These are phyloP conservation scores for Aureobasidium lini DNA, from an alignment of 2,329 filamentous ascomycete genomes.

Conservation along the genomic window DNA sequence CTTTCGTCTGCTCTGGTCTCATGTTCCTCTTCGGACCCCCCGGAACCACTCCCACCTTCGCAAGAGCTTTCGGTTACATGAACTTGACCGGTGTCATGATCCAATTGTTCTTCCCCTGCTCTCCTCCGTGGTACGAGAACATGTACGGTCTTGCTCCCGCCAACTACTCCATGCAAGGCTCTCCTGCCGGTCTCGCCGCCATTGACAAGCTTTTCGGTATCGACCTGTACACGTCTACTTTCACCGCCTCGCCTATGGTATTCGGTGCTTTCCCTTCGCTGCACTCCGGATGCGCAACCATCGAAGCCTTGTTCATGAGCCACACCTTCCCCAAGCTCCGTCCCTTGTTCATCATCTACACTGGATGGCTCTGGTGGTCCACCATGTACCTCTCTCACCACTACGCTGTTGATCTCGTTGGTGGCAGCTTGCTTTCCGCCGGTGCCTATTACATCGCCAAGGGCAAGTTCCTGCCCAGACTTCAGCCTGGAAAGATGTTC, in stretches of 20 bases:
- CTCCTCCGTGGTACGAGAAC: conserved; percentile 95
- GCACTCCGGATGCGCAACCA: conserved; percentile 80
- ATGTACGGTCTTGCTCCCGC: conserved; percentile 83
- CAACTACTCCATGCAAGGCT: conserved; percentile 84
- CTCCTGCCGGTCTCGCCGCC: conserved; percentile 79
- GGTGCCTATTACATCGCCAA: conserved; percentile 77
- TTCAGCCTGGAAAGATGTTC: conserved; percentile 76
- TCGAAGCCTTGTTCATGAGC: conserved; percentile 88
- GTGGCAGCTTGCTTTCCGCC: conserved; percentile 57
- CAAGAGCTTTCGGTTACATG: conserved; percentile 85
- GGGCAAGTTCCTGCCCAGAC: conserved; percentile 69
- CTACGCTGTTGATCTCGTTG: conserved; percentile 89
- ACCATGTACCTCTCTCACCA: conserved; percentile 98
- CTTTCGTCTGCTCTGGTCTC: conserved; percentile 66
- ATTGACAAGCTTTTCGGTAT: conserved; percentile 86
- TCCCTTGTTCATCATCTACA: conserved; percentile 73
- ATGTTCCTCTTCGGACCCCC: conserved; percentile 88
- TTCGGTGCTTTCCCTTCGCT: conserved; percentile 94
- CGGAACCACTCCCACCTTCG: conserved; percentile 75
- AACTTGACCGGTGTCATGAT: conserved; percentile 81
- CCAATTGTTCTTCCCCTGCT: conserved; percentile 86
- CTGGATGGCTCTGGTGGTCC: conserved; percentile 94
- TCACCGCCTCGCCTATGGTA: conserved; percentile 81
- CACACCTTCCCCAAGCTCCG: conserved; percentile 81
- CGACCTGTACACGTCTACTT: conserved; percentile 87